These are phyloP conservation scores for Penicillium turbatum DNA, from an alignment of 495 filamentous ascomycete species.

Conservation along the genomic window DNA sequence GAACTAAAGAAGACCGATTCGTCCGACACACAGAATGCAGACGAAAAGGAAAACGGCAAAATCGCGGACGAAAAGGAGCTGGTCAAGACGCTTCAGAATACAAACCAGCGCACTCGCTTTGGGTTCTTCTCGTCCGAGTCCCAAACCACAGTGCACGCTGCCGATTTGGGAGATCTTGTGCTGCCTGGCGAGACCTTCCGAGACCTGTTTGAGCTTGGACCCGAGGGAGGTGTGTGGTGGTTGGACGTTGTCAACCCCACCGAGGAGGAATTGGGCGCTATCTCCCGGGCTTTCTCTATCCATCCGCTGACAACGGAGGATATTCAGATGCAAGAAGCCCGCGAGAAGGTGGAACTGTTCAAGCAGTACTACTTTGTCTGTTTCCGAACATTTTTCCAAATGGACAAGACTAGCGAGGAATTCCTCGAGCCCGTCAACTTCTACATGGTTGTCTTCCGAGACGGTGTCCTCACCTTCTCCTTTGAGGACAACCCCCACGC, in stretches of 20 bases:
- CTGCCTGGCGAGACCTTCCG: constrained; percentile 83
- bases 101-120: constrained; percentile 68
- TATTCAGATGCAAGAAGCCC: constrained; percentile 87
- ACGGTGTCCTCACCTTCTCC: constrained; percentile 91
- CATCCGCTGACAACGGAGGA: constrained; percentile 94
- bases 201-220: constrained; percentile 78
- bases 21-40: constrained; percentile 15
- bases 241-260: constrained; percentile 87
- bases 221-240: constrained; percentile 84
- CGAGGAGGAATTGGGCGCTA: constrained; percentile 80
- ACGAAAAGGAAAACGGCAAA: constrained; percentile 21
- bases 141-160: constrained; percentile 85
- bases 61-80: constrained; percentile 31
- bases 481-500: constrained; percentile 82
- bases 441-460: constrained; percentile 94
- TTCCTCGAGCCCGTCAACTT: constrained; percentile 89
- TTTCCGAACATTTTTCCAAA: constrained; percentile 87
- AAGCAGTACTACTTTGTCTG: constrained; percentile 96
- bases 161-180: constrained; percentile 80
- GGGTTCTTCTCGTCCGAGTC: constrained; percentile 94
- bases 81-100: constrained; percentile 35
- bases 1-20: constrained; percentile 33
- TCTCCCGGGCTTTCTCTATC: constrained; percentile 87
- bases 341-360: constrained; percentile 98
- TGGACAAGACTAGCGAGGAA: constrained; percentile 70